phyloP scores from a whole-genome alignment of 2,329 filamentous ascomycete genomes.

The Pestalotiopsis sp. region DNA sequence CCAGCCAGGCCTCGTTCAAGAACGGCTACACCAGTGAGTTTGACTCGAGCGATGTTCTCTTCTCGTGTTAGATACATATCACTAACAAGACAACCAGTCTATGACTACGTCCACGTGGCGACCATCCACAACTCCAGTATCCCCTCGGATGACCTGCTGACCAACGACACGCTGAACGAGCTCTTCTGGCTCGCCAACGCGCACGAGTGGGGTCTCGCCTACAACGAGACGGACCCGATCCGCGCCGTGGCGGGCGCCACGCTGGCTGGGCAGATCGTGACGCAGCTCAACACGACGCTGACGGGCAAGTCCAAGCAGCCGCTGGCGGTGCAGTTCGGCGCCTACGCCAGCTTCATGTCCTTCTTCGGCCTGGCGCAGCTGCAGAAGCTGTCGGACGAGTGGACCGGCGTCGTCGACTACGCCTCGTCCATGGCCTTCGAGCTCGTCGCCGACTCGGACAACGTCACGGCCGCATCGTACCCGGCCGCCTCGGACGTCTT shows the following conservation, averaged over 20 bases:
- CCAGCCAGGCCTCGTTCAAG: slow-evolving; percentile 53
- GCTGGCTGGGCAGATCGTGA: slow-evolving; percentile 57
- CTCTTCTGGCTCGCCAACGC: slow-evolving; percentile 74
- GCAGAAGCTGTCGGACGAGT: slow-evolving; percentile 56
- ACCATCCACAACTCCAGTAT: slow-evolving; percentile 64
- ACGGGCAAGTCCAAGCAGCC: slow-evolving; percentile 37
- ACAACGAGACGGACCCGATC: slow-evolving; percentile 72
- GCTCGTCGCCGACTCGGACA: slow-evolving; percentile 50
- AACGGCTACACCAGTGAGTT: slow-evolving; percentile 63
- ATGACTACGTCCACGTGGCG: slow-evolving; percentile 62
- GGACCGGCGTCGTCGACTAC: slow-evolving; percentile 81
- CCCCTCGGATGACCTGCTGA: slow-evolving; percentile 61
- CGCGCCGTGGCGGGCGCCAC: slow-evolving; percentile 61
- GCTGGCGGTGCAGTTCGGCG: slow-evolving; percentile 60
- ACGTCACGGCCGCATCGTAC: slow-evolving; percentile 52
- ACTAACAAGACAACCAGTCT: slow-evolving; percentile 43
- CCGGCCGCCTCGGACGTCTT: slow-evolving; percentile 51
- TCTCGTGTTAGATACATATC: not conserved
- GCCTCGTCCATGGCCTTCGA: slow-evolving; percentile 83
- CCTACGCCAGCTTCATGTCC: slow-evolving; percentile 63
- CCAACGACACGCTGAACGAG: slow-evolving; percentile 58
- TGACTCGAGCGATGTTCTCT: no score
- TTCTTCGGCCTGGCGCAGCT: slow-evolving; percentile 65
- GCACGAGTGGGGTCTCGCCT: slow-evolving; percentile 83
- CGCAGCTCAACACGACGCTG: slow-evolving; percentile 55